Evolutionary conservation across 345 rosid species (phyloP).

Genomic region (Ceriops tagal): DNA sequence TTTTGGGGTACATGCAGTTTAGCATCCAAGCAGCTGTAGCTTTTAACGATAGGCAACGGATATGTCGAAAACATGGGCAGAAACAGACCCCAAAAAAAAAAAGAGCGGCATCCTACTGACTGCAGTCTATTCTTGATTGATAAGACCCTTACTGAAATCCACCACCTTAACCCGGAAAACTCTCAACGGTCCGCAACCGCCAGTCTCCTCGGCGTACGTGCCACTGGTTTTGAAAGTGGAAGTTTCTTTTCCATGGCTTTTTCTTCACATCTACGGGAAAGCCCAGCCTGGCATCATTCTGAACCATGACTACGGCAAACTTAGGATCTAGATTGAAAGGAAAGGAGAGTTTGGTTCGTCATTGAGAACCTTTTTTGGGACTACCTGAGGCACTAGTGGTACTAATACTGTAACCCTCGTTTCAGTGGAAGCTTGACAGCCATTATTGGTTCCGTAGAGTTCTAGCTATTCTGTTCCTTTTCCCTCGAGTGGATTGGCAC

Average conservation of each 20-base stretch:
- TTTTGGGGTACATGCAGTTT: no score
- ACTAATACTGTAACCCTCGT: slow-evolving; percentile 5
- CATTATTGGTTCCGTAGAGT: slow-evolving; percentile 8
- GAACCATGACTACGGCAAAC: slow-evolving; percentile 18
- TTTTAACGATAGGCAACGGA: no score
- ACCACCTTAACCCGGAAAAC: slow-evolving; percentile 57
- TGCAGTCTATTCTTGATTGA: slow-evolving; percentile 23
- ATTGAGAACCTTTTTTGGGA: background rate
- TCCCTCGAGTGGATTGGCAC: slow-evolving; percentile 20
- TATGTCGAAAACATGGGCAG: no score
- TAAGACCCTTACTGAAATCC: slow-evolving; percentile 34
- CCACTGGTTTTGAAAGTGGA: no score
- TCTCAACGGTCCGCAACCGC: slow-evolving; percentile 37
- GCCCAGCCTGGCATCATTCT: slow-evolving; percentile 32
- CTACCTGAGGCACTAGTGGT: background rate
- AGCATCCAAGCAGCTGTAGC: no score
- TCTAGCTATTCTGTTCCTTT: background rate
- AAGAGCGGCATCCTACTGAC: slow-evolving; percentile 17
- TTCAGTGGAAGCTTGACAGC: slow-evolving; percentile 12
- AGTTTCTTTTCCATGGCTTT: slow-evolving; percentile 52
- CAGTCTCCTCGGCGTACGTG: slow-evolving; percentile 49
- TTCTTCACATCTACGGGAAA: slow-evolving; percentile 54
- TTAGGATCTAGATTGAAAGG: background rate
- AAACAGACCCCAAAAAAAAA: background rate
- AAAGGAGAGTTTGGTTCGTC: background rate